Base-by-base conservation (phyloP, 2,329 filamentous ascomycete genomes). In the Paecilomyces niveus region DNA sequence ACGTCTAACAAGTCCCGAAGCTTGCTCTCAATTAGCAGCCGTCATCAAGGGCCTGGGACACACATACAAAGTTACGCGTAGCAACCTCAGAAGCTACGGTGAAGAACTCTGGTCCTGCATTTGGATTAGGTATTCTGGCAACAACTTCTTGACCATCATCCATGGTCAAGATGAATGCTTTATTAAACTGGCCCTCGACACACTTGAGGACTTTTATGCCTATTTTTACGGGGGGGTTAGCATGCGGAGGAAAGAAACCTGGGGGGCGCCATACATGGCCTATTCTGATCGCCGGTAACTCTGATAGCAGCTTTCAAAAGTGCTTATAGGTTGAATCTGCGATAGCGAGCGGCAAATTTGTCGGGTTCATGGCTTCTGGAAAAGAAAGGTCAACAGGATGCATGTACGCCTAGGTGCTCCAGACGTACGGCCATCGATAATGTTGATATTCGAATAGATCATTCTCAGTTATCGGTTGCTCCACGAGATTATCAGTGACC, bases 361-460 rank as follows among this genome's bases (percentile, higher is more conserved):
- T 65, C 45, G 45, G 62, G 53, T 58, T 70, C 67, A 45, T 65
- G 56, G 39, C 57, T 63, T 59, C 67, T 29, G 26, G 26, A 29
- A 29, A 29, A 29, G 26, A 29, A 29, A 29, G 26, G 26, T 29
- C 26, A 29, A 29, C 26, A 29, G 26, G 26, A 29, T 29, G 26
- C 26, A 29, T 29, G 26, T 5, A 29, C 26, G 4, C 26, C 26
- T 29, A 29, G 26, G 26, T 29, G 26, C 26, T 29, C 5, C 26
- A 29, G 7, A 29, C 26, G 5, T 29, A 29, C 26, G 5, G 26
- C 26, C 26, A 29, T 29, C 26, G 26, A 29, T 69, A 64, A 22
- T 68, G 63, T 57, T 66, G 62, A 56, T 69, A 70, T 56, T 51
- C 59, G 56, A 64, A 70, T 2, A 70, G 58, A 21, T 69, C 67